These are phyloP conservation scores for Botrytis aclada DNA, from an alignment of 2,329 filamentous ascomycete species.

Conservation along the genomic window DNA sequence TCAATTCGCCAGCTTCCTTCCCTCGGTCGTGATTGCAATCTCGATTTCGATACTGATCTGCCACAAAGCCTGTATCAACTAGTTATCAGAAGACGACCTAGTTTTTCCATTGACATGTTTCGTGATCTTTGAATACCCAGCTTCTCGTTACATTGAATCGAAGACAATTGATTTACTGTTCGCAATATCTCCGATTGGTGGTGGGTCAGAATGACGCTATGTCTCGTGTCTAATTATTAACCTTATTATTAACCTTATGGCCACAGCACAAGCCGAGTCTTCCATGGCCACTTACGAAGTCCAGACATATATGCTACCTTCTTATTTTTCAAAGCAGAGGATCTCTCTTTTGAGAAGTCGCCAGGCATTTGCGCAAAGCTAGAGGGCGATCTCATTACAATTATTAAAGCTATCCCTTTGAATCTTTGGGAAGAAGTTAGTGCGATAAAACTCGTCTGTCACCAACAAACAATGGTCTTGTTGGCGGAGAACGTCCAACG, in stretches of 20 bases:
- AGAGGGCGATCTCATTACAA: neutral
- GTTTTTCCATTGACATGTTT: neutral
- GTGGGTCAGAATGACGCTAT: neutral
- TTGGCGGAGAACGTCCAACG: too few species aligned
- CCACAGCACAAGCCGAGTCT: neutral
- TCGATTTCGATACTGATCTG: neutral
- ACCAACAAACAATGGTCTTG: too few species aligned
- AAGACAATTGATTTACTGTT: neutral
- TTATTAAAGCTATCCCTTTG: neutral
- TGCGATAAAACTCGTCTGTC: too few species aligned
- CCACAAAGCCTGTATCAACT: neutral
- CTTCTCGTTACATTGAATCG: neutral
- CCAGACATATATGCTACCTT: neutral
- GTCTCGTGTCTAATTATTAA: too few species aligned
- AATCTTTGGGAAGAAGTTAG: neutral
- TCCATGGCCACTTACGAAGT: neutral
- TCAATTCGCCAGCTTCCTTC: neutral
- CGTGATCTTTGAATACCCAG: neutral
- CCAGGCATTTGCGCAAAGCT: neutral
- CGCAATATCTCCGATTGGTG: neutral
- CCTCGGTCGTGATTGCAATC: neutral
- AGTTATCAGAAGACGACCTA: neutral
- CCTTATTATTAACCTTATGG: neutral
- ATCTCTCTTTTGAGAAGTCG: too few species aligned
- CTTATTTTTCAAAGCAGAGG: neutral